Evolutionary conservation across 2,329 filamentous ascomycete species (phyloP).

Genomic region (Stachybotrys echinatus): DNA sequence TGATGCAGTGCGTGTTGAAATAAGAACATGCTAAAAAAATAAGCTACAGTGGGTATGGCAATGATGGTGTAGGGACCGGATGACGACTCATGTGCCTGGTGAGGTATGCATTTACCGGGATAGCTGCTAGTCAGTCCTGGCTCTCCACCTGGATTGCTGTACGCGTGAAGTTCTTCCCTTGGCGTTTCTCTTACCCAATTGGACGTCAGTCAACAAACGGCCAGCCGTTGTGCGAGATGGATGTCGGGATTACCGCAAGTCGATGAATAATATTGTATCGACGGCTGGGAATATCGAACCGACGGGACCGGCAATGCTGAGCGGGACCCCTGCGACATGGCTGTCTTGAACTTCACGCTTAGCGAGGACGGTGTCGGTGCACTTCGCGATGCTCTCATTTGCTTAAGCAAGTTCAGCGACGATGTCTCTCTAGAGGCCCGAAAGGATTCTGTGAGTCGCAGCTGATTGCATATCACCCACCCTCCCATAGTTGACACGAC

Average conservation of each 20-base stretch:
- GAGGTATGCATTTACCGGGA: background rate
- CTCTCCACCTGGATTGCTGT: too few species aligned
- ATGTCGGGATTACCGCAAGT: too few species aligned
- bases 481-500: background rate
- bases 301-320: background rate
- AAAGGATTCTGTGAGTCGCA: conserved; percentile 54
- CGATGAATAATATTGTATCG: too few species aligned
- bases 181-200: too few species aligned
- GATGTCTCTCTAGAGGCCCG: conserved; percentile 70
- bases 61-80: background rate
- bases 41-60: background rate
- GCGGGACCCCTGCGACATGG: conserved; percentile 33
- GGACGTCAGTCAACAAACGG: background rate
- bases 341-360: conserved; percentile 66
- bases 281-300: too few species aligned
- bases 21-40: background rate
- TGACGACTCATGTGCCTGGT: background rate
- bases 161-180: too few species aligned
- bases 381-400: conserved; percentile 68
- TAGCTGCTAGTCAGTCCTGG: too few species aligned
- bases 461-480: background rate
- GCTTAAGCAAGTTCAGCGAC: conserved; percentile 75
- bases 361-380: conserved; percentile 66
- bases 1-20: background rate
- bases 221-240: background rate